These are phyloP conservation scores for Suillus cothurnatus DNA, from an alignment of 768 basidiomycete genomes.

Conservation along the genomic window DNA sequence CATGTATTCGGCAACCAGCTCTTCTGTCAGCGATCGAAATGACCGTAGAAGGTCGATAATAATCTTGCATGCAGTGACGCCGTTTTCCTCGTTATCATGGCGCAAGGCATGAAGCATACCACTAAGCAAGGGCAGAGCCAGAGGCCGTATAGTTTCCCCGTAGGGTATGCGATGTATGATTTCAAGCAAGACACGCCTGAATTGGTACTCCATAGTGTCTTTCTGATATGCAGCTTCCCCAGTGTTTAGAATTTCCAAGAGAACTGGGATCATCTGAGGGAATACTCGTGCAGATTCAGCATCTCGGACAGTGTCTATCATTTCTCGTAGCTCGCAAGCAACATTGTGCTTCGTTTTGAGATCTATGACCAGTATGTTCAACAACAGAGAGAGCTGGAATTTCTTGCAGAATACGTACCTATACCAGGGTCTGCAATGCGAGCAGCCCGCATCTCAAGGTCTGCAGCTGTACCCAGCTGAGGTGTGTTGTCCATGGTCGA, in stretches of 20 bases:
- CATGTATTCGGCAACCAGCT: constrained; percentile 77
- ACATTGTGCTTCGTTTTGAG: constrained; percentile 68
- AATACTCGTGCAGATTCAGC: constrained; percentile 70
- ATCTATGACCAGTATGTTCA: constrained; percentile 43
- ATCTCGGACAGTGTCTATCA: constrained; percentile 79
- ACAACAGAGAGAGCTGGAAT: not conserved
- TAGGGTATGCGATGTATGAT: constrained; percentile 87
- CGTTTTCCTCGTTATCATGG: constrained; percentile 96
- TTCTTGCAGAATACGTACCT: constrained; percentile 44
- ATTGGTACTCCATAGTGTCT: constrained; percentile 72
- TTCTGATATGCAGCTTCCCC: constrained; percentile 69
- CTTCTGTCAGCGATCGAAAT: constrained; percentile 72
- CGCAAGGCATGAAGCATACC: constrained; percentile 85
- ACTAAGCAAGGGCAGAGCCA: constrained; percentile 65
- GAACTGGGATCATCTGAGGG: constrained; percentile 70
- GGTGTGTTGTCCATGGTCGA: constrained; percentile 45
- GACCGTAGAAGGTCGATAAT: constrained; percentile 86
- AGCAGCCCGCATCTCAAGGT: constrained; percentile 72
- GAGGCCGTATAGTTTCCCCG: constrained; percentile 74
- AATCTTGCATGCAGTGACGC: constrained; percentile 85
- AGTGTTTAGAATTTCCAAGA: constrained; percentile 71
- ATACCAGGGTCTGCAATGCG: constrained; percentile 75
- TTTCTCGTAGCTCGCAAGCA: constrained; percentile 80
- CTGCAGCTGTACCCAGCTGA: constrained; percentile 48
- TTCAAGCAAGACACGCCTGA: constrained; percentile 86